Evolutionary conservation across 2,329 filamentous ascomycete genomes (phyloP), one percentile per base, ranked within the genome.

Genomic region (Fusarium burgessii): DNA sequence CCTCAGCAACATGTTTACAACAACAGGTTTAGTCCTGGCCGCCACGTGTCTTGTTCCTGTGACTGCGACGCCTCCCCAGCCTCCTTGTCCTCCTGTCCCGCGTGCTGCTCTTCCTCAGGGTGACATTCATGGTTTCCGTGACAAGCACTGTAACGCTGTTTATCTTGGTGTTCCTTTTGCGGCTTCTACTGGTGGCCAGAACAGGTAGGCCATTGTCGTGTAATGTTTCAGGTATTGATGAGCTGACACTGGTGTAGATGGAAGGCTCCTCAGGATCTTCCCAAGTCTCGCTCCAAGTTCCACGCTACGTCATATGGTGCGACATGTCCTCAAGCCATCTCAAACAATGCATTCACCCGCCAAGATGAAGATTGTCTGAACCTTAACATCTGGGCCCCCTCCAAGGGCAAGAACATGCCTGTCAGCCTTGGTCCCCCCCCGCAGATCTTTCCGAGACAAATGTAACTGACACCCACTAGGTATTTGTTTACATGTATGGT

Each of bases 401-500:
- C 74, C 14, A 52, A 41, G 7, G 76, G 70, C 7, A 66, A 76
- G 23, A 66, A 76, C 35, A 64, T 79, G 12, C 78, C 79, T n/a
- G 78, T 77, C 18, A 62, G 76, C 70, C 12, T 18, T 55, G 17
- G 23, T 23, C 23, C 52, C 38, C 20, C 7, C 13, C 42, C 3
- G 36, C 20, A 40, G n/a, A 42, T 13, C 9, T 35, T 33, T 15
- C 29, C 29, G 36, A 8, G 14, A 6, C 9, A 10, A 2, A 3
- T 15, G 27, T 58, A 2, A 61, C 63, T 49, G 18, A 63, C 27
- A 43, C 14, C 2, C 5, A 23, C 14, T 23, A 74, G 72, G 72
- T 76, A 13, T 76, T 76, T 23, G 80, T 85, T 3, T 84, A 84
- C 66, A 84, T 84, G 74, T 83, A 84, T 25, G 83, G 83, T 9